Percentiles rank a stretch among this genome's conserved stretches.
These are phyloP conservation scores for Aaosphaeria arxii DNA, from an alignment of 2,329 filamentous ascomycete species.

Conservation along the genomic window DNA sequence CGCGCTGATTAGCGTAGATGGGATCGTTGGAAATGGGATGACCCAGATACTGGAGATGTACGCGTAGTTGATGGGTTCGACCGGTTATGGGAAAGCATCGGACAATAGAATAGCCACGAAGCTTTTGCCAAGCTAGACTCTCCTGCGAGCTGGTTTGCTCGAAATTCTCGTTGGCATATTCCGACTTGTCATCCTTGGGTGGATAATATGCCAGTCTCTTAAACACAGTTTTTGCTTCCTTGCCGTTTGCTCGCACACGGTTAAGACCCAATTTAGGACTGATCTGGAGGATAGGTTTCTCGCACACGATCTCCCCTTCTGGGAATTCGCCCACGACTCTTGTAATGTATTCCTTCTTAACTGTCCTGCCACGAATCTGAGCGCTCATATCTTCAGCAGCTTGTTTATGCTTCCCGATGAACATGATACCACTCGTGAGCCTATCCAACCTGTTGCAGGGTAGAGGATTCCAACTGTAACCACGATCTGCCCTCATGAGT, in stretches of 20 bases:
- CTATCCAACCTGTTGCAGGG: conserved; percentile 93
- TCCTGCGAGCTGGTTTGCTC: conserved; percentile 12
- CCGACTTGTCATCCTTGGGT: conserved; percentile 36
- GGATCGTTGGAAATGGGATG: conserved; percentile 97
- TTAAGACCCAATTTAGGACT: conserved; percentile 95
- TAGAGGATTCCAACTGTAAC: conserved; percentile 57
- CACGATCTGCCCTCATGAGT: conserved; percentile 79
- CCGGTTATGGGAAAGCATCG: conserved; percentile 91
- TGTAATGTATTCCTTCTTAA: conserved; percentile 94
- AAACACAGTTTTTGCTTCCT: conserved; percentile 86
- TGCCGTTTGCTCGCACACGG: conserved; percentile 88
- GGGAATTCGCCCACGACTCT: conserved; percentile 90
- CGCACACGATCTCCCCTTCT: conserved; percentile 84
- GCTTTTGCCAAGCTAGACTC: conserved; percentile 50
- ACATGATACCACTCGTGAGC: conserved; percentile 96
- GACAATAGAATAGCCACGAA: conserved; percentile 86
- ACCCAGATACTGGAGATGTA: conserved; percentile 90
- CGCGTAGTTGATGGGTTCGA: conserved; percentile 89
- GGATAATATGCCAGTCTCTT: conserved; percentile 91
- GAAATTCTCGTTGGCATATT: conserved; percentile 19
- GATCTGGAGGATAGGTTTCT: conserved; percentile 90
- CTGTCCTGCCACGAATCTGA: conserved; percentile 75
- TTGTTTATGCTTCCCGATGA: conserved; percentile 81
- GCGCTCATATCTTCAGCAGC: conserved; percentile 74
- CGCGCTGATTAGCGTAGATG: conserved; percentile 91